A percentile compares a stretch with the other conserved stretches of the same genome.
Evolutionary conservation across 2,329 filamentous ascomycete genomes (phyloP).

Genomic region (Chaetomium strumarium): DNA sequence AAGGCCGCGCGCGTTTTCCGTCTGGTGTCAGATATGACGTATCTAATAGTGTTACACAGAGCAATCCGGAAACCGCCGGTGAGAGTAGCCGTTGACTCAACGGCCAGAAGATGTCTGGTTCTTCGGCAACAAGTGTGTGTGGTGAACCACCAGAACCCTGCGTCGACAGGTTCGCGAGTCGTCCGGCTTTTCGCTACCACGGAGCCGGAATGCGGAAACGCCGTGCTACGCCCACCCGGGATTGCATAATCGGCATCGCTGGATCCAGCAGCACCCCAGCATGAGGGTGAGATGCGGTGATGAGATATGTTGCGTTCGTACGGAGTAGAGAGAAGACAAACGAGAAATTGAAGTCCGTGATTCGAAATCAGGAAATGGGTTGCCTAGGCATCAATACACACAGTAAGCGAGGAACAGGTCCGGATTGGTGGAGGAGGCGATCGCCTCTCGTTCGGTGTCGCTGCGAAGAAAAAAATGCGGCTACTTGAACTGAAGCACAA

Average conservation of each 20-base stretch:
- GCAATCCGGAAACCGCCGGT: neutral
- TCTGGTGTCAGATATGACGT: slow-evolving; percentile 13
- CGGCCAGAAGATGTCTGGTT: neutral
- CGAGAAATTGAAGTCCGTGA: neutral
- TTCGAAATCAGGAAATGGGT: slow-evolving; percentile 9
- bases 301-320: neutral
- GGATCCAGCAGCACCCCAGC: slow-evolving; percentile 4
- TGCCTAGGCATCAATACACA: slow-evolving; percentile 11
- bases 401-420: slow-evolving; percentile 5
- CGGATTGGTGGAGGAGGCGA: slow-evolving; percentile 8
- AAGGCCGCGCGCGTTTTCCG: neutral
- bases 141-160: slow-evolving; percentile 2
- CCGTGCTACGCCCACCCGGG: slow-evolving; percentile 5
- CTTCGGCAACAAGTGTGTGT: slow-evolving; percentile 1
- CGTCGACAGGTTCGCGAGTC: slow-evolving; percentile 12
- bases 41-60: neutral
- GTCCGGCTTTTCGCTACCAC: slow-evolving; percentile 13
- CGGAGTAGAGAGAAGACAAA: neutral
- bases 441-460: slow-evolving; percentile 3
- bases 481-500: slow-evolving; percentile 9
- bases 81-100: slow-evolving; percentile 2
- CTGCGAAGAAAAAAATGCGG: slow-evolving; percentile 8
- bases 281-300: neutral
- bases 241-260: slow-evolving; percentile 12
- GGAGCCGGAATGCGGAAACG: slow-evolving; percentile 8